Conservation (phyloP, 164 flowering plant genomes). For the Akebia trifoliata region DNA sequence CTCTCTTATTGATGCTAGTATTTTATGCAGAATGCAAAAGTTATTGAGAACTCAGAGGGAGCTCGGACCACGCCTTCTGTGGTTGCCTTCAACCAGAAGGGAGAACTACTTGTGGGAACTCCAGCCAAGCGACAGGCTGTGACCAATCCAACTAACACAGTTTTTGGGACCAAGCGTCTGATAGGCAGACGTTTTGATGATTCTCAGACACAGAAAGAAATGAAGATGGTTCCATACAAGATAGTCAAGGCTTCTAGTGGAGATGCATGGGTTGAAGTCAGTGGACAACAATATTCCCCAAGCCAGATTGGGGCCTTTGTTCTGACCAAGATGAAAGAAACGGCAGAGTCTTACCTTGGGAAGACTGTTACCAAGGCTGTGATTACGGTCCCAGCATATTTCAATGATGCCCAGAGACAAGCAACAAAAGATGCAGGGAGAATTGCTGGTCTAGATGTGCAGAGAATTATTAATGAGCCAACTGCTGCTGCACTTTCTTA, state of each 20-base stretch:
- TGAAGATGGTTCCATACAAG: slow-evolving; percentile 74
- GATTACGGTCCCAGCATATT: slow-evolving; percentile 67
- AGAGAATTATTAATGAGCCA: slow-evolving; percentile 74
- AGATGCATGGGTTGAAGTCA: slow-evolving; percentile 74
- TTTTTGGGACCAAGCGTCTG: slow-evolving; percentile 58
- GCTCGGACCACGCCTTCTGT: slow-evolving; percentile 69
- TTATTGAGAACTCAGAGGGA: slow-evolving; percentile 71
- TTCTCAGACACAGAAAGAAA: slow-evolving; percentile 63
- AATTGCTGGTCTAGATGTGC: slow-evolving; percentile 65
- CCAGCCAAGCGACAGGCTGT: slow-evolving; percentile 76
- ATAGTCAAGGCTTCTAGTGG: slow-evolving; percentile 66
- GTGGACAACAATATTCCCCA: slow-evolving; percentile 60
- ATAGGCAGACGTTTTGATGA: slow-evolving; percentile 66
- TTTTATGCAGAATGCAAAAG: slow-evolving; percentile 43
- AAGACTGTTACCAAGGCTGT: slow-evolving; percentile 58
- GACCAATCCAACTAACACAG: slow-evolving; percentile 58
- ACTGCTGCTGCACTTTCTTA: slow-evolving; percentile 76
- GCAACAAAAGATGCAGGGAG: slow-evolving; percentile 78
- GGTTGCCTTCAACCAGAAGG: slow-evolving; percentile 55
- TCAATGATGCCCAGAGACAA: slow-evolving; percentile 73
- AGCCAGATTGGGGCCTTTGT: slow-evolving; percentile 73
- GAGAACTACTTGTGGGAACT: slow-evolving; percentile 56
- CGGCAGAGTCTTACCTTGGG: slow-evolving; percentile 64
- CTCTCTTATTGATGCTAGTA: background rate
- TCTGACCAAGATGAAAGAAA: slow-evolving; percentile 70